A percentile compares a stretch with the other conserved stretches of the same genome.
Conservation (phyloP, 2,329 filamentous ascomycete genomes). For the Sporothrix brasiliensis region DNA sequence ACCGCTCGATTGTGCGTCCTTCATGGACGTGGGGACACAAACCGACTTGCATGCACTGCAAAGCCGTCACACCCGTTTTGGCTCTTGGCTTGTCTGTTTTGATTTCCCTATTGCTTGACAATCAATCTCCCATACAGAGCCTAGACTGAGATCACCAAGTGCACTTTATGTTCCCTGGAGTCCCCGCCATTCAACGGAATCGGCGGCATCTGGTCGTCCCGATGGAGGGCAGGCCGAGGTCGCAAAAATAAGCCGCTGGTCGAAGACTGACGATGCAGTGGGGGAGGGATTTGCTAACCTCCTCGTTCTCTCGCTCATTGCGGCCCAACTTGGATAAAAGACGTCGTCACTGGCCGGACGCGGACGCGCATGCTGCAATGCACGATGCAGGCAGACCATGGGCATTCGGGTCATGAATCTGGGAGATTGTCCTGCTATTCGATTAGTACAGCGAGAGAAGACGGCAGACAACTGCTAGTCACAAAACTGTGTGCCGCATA, state of each 20-base stretch:
- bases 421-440: too few relatives aligned
- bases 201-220: conserved; percentile 12
- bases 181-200: conserved; percentile 9
- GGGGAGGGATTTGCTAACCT: background rate
- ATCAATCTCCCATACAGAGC: background rate
- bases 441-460: too few relatives aligned
- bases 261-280: too few relatives aligned
- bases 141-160: background rate
- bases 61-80: conserved; percentile 1
- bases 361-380: conserved; percentile 4
- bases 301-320: background rate
- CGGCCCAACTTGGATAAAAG: background rate
- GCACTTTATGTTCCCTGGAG: background rate
- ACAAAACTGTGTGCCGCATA: too few relatives aligned
- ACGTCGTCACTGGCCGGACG: background rate
- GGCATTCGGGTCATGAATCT: background rate
- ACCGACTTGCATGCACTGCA: background rate
- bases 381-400: conserved; percentile 8
- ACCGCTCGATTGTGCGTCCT: background rate
- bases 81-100: background rate
- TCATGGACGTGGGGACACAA: background rate
- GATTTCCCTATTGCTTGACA: background rate
- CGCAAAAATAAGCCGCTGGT: too few relatives aligned
- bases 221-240: background rate
- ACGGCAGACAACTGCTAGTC: too few relatives aligned